These are phyloP conservation scores for Malassezia sp. DNA, from an alignment of 1,284 basidiomycete species.

Conservation along the genomic window DNA sequence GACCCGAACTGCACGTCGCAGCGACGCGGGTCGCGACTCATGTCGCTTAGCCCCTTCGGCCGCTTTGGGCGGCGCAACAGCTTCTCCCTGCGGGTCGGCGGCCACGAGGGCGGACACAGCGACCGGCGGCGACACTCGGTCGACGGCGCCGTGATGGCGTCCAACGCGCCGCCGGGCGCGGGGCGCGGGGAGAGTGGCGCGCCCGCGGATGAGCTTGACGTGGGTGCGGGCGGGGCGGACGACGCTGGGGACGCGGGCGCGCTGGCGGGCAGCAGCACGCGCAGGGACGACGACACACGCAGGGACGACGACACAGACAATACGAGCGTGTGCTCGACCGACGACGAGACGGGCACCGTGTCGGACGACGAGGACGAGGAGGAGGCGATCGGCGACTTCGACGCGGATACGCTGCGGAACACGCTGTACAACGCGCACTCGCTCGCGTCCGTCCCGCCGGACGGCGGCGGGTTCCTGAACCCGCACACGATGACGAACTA, in stretches of 20 bases:
- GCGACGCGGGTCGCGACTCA: not conserved
- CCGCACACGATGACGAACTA: constrained; percentile 14
- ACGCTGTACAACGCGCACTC: constrained; percentile 12
- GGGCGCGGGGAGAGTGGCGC: too few relatives aligned
- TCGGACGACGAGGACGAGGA: constrained; percentile 10
- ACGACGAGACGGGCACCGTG: constrained; percentile 11
- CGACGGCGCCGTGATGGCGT: too few relatives aligned
- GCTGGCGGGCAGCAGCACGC: too few relatives aligned
- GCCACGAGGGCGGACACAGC: too few relatives aligned
- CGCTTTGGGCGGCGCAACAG: not conserved
- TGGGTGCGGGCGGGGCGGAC: too few relatives aligned
- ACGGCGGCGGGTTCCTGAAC: not conserved
- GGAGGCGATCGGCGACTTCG: constrained; percentile 1
- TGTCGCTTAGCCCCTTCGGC: constrained; percentile 3
- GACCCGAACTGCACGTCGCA: not conserved
- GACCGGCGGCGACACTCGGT: too few relatives aligned
- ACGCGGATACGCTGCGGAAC: constrained; percentile 7
- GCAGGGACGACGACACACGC: too few relatives aligned
- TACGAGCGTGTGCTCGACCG: constrained; percentile 3
- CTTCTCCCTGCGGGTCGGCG: constrained; percentile 1
- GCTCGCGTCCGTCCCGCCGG: not conserved
- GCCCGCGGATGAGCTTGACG: too few relatives aligned
- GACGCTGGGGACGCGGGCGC: too few relatives aligned
- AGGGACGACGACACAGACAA: not conserved
- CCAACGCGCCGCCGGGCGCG: too few relatives aligned